Conservation (phyloP, 257 asterid species). For the Haberlea rhodopensis region DNA sequence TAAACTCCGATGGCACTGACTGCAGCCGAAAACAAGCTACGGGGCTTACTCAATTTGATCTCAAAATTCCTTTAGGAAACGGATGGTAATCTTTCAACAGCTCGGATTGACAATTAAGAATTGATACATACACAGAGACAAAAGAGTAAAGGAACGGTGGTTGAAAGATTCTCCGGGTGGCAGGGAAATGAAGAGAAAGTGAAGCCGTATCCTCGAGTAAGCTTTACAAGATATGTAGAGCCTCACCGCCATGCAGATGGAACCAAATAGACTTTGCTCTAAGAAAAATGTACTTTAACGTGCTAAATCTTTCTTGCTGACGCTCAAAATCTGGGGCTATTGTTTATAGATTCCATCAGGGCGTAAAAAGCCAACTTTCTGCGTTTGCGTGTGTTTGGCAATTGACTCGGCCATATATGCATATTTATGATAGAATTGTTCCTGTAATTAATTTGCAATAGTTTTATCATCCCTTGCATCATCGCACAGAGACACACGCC, state of each 20-base stretch:
- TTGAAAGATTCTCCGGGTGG: conserved; percentile 46
- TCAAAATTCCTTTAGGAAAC: conserved; percentile 22
- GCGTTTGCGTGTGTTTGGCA: conserved; percentile 5
- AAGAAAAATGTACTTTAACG: neutral
- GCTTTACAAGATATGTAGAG: conserved; percentile 41
- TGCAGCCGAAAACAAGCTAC: neutral
- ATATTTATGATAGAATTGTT: neutral
- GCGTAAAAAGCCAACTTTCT: neutral
- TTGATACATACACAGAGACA: conserved; percentile 9
- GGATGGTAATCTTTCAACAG: conserved; percentile 5
- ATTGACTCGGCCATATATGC: conserved; percentile 9
- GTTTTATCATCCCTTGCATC: neutral
- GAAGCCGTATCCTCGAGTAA: conserved; percentile 55
- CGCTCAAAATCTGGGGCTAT: conserved; percentile 5
- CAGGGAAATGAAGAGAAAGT: conserved; percentile 26
- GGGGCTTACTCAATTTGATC: conserved; percentile 38
- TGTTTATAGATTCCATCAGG: neutral
- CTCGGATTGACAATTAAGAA: conserved; percentile 23
- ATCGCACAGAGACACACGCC: neutral
- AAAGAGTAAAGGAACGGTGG: conserved; percentile 23
- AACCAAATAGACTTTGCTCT: conserved; percentile 32
- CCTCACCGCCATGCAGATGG: conserved; percentile 60
- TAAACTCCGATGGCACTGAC: conserved; percentile 20
- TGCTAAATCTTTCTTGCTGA: neutral
- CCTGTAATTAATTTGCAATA: neutral